phyloP scores from a whole-genome alignment of 2,329 filamentous ascomycete species.

The Ramichloridium luteum region DNA sequence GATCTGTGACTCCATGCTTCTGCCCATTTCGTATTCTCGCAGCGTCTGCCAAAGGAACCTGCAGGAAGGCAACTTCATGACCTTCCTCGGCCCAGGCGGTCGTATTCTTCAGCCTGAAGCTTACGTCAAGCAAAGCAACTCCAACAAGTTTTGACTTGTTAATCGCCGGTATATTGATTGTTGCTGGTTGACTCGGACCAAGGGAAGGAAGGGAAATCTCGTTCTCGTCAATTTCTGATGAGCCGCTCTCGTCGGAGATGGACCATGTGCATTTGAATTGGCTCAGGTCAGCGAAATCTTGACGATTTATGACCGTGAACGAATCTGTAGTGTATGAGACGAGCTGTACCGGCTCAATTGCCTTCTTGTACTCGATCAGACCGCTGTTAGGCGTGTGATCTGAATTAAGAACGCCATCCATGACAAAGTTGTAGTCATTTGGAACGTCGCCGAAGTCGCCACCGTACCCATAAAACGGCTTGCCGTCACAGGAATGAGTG shows the following conservation, averaged over 20 bases:
- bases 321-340: constrained; percentile 22
- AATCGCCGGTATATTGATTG: constrained; percentile 1
- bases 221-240: constrained; percentile 3
- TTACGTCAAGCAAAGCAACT: constrained; percentile 15
- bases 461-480: constrained; percentile 32
- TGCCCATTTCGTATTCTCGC: constrained; percentile 40
- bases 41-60: constrained; percentile 18
- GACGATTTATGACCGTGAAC: constrained; percentile 17
- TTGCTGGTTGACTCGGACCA: neutral
- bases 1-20: constrained; percentile 55
- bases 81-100: constrained; percentile 24
- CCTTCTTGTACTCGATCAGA: constrained; percentile 33
- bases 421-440: constrained; percentile 33
- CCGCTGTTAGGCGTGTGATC: constrained; percentile 31
- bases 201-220: constrained; percentile 4
- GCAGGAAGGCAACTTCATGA: constrained; percentile 27
- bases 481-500: constrained; percentile 28
- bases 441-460: constrained; percentile 33
- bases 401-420: constrained; percentile 33
- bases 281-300: constrained; percentile 26
- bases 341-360: constrained; percentile 30
- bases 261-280: constrained; percentile 20
- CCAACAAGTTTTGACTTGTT: constrained; percentile 4
- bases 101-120: constrained; percentile 24
- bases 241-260: constrained; percentile 10